Percentiles rank a stretch among this genome's conserved stretches.
phyloP scores from a whole-genome alignment of 2,329 filamentous ascomycete genomes.

The Cladosporium sp. region DNA sequence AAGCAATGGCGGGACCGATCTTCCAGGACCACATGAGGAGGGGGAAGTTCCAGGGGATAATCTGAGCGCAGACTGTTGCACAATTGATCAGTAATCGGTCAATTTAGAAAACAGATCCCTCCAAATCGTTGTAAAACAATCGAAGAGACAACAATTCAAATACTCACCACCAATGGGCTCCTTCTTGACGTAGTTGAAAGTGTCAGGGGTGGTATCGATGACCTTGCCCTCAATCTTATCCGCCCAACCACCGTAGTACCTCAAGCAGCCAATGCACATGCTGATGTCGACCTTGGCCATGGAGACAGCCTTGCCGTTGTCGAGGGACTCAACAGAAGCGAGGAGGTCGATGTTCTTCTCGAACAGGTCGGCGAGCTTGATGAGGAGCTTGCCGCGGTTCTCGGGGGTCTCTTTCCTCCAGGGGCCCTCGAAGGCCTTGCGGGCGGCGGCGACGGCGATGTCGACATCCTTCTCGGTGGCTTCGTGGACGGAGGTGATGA shows the following conservation, averaged over 20 bases:
- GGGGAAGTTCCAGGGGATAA: conserved; percentile 62
- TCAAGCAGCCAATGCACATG: conserved; percentile 63
- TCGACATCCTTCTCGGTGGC: conserved; percentile 81
- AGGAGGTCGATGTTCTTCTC: conserved; percentile 74
- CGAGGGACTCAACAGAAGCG: conserved; percentile 77
- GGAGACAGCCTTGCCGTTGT: conserved; percentile 77
- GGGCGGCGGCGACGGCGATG: conserved; percentile 76
- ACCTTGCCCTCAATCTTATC: conserved; percentile 88
- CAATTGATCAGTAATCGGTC: conserved; percentile 2
- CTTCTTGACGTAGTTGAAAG: conserved; percentile 76
- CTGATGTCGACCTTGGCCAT: conserved; percentile 72
- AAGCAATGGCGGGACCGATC: conserved; percentile 67
- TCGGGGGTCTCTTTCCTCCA: conserved; percentile 67
- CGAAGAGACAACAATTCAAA: background rate
- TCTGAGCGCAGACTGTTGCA: conserved; percentile 60
- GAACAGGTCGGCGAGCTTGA: conserved; percentile 73
- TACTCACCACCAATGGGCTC: conserved; percentile 56
- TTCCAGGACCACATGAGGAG: conserved; percentile 81
- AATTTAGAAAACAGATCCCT: background rate
- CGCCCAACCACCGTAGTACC: conserved; percentile 87
- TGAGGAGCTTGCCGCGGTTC: conserved; percentile 63
- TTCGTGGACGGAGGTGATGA: conserved; percentile 77
- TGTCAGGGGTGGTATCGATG: conserved; percentile 70
- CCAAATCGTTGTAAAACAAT: background rate
- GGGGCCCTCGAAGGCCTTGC: conserved; percentile 73